These are phyloP conservation scores for Apiosordaria backusii DNA, from an alignment of 495 filamentous ascomycete species.

Conservation along the genomic window DNA sequence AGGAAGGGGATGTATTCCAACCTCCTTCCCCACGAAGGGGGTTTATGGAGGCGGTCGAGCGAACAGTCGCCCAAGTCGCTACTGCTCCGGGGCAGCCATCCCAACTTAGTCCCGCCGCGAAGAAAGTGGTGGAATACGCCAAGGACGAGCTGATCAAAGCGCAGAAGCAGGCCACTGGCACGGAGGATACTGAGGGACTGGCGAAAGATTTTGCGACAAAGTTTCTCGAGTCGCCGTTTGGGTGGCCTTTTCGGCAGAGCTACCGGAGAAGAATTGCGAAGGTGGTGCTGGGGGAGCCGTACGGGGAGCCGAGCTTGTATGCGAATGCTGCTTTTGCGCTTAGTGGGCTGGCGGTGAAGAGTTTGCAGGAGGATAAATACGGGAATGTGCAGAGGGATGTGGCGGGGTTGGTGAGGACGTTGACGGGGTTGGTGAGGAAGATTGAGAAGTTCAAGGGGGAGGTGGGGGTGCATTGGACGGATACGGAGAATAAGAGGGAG, in stretches of 20 bases:
- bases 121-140: conserved; percentile 32
- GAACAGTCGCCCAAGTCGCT: conserved; percentile 51
- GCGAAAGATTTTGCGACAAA: conserved; percentile 29
- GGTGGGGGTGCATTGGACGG: conserved; percentile 76
- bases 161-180: conserved; percentile 43
- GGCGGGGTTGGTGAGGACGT: conserved; percentile 63
- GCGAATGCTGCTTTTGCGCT: conserved; percentile 69
- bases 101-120: conserved; percentile 39
- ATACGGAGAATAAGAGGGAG: conserved; percentile 51
- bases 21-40: conserved; percentile 45
- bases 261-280: conserved; percentile 58
- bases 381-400: conserved; percentile 82
- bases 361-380: conserved; percentile 77
- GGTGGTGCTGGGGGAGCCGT: conserved; percentile 66
- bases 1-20: conserved; percentile 57
- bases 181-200: conserved; percentile 38
- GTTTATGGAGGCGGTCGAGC: conserved; percentile 49
- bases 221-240: conserved; percentile 53
- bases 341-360: conserved; percentile 62
- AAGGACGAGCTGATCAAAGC: conserved; percentile 43
- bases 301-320: conserved; percentile 60
- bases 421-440: conserved; percentile 61
- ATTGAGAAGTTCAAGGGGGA: conserved; percentile 63
- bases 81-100: conserved; percentile 58
- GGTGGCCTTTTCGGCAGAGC: conserved; percentile 66